Conservation (phyloP, 495 filamentous ascomycete genomes). For the Penicillium lividum region DNA sequence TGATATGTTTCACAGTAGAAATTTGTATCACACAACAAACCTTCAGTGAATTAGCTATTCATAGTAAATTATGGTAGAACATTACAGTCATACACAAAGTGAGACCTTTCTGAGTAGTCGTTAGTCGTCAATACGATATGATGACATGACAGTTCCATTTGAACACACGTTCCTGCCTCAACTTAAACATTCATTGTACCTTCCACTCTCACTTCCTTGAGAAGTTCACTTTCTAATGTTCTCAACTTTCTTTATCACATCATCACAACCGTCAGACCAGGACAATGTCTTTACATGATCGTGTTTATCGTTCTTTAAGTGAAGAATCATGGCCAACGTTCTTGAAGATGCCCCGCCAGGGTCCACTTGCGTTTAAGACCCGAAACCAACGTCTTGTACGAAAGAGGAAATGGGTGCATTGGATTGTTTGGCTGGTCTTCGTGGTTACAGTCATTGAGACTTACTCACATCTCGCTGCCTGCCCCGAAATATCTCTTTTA, state of each 20-base stretch:
- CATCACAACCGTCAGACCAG: not conserved
- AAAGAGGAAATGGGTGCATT: slow-evolving; percentile 15
- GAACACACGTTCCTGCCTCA: not conserved
- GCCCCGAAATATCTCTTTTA: slow-evolving; percentile 9
- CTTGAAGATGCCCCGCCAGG: slow-evolving; percentile 9
- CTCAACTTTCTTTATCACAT: not conserved
- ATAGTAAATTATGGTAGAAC: not conserved
- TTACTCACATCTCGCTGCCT: slow-evolving; percentile 3
- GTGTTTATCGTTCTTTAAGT: not conserved
- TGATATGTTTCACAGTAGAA: not conserved
- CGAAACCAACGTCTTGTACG: slow-evolving; percentile 6
- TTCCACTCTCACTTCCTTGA: not conserved
- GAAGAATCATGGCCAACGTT: not conserved
- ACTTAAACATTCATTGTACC: not conserved
- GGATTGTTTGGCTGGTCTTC: slow-evolving; percentile 12
- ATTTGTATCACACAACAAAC: not conserved
- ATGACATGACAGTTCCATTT: slow-evolving; percentile 20
- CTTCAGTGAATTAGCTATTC: not conserved
- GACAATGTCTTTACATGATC: not conserved
- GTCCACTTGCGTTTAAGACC: slow-evolving; percentile 5
- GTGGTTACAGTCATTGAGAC: slow-evolving; percentile 13
- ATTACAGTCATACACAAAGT: not conserved
- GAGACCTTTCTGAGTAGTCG: not conserved
- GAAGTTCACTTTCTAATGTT: not conserved
- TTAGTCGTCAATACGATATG: slow-evolving; percentile 19